Evolutionary conservation across 495 filamentous ascomycete genomes (phyloP), one percentile per base, ranked within the genome.

Genomic region (Apiosordaria backusii): DNA sequence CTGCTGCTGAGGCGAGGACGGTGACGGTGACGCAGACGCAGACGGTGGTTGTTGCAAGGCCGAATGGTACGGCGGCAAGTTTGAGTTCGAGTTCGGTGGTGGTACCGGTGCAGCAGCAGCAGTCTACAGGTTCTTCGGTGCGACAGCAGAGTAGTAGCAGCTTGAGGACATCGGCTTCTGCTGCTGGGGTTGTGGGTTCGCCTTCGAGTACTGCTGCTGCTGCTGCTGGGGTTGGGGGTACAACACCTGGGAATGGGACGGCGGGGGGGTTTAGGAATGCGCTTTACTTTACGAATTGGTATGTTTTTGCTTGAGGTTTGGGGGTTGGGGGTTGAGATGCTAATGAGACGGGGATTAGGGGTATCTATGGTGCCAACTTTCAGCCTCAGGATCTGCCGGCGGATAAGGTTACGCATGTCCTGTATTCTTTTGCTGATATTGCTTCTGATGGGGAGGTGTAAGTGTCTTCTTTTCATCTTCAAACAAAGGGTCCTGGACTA

Each of bases 381-480:
- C 84, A 91, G 58, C 92, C 91, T 2, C 87, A 92, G 69, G 86
- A 92, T 70, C 78, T 97, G 23, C 91, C 92, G 0, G 92, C 85
- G 1, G 82, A 87, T 25, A 85, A 94, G 58, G 75, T 97, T 61
- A 96, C 90, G 13, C 93, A 97, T 73, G 80, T 97, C 1, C 81
- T 97, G 4, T 97, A 97, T 71, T 85, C 93, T 26, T 97, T 97
- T 75, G 92, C 90, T 54, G 92, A 96, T 71, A 84, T 96, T 50
- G 85, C 84, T 1, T 82, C 88, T 0, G 90, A 94, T 60, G 93
- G 93, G 19, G 88, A 92, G 76, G 92, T 97, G 84, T 92, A 84
- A 66, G 83, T 78, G 27, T 26, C 19, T 16, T 10, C 4, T 27
- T 0, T 7, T 1, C 25, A 10, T 15, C 35, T 10, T 45, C 1